These are phyloP conservation scores for Candida michaelii DNA, from an alignment of 805 yeast species.

Conservation along the genomic window DNA sequence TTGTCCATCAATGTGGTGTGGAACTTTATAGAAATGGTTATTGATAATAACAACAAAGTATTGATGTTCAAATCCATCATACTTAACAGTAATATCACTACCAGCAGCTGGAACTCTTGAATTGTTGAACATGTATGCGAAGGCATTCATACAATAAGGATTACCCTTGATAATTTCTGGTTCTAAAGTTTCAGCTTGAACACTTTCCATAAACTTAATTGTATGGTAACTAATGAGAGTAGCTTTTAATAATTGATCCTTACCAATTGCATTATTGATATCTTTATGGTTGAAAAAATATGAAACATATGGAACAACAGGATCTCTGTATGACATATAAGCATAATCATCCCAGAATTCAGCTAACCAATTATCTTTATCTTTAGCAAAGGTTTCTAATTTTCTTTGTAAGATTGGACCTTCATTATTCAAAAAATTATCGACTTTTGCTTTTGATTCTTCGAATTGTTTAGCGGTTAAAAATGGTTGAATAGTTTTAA, in stretches of 20 bases:
- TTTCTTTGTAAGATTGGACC: slow-evolving; percentile 71
- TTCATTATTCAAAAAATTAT: slow-evolving; percentile 58
- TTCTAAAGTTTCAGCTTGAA: slow-evolving; percentile 71
- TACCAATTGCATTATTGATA: slow-evolving; percentile 54
- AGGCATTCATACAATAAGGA: slow-evolving; percentile 95
- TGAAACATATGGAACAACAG: slow-evolving; percentile 91
- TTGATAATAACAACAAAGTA: slow-evolving; percentile 72
- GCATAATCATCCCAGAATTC: slow-evolving; percentile 95
- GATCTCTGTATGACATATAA: slow-evolving; percentile 86
- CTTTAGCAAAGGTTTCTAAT: slow-evolving; percentile 55
- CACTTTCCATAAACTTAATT: slow-evolving; percentile 60
- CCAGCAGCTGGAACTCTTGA: slow-evolving; percentile 71
- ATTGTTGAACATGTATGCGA: slow-evolving; percentile 87
- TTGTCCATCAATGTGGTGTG: slow-evolving; percentile 51
- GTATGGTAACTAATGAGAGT: slow-evolving; percentile 70
- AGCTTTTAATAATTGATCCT: slow-evolving; percentile 69
- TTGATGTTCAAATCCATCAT: slow-evolving; percentile 52
- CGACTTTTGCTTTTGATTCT: slow-evolving; percentile 53
- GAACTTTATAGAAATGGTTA: slow-evolving; percentile 78
- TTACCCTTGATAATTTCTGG: slow-evolving; percentile 75
- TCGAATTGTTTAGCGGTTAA: slow-evolving; percentile 51
- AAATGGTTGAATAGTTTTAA: slow-evolving; percentile 71
- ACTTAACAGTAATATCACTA: slow-evolving; percentile 62
- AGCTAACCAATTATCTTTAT: slow-evolving; percentile 83
- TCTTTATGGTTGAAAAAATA: slow-evolving; percentile 87